Conservation (phyloP, 1,139 yeast genomes). For the Kodamaea anthophila region DNA sequence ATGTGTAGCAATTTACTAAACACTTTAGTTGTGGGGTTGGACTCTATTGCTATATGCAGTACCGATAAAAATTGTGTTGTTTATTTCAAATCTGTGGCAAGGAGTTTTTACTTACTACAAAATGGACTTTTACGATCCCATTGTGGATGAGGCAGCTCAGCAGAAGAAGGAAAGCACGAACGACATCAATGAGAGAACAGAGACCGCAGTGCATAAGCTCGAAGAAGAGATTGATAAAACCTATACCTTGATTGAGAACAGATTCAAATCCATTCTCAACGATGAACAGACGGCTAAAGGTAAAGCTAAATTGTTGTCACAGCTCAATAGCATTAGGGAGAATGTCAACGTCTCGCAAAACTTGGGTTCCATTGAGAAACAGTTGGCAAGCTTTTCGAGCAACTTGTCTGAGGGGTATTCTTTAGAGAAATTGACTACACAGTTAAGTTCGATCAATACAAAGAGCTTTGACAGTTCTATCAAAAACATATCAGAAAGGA, state of each 20-base stretch:
- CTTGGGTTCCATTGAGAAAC: conserved; percentile 25
- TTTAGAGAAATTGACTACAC: conserved; percentile 7
- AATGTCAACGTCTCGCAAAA: conserved; percentile 8
- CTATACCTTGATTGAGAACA: conserved; percentile 38
- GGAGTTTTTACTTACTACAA: neutral
- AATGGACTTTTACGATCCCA: conserved; percentile 34
- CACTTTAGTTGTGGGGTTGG: too few species aligned
- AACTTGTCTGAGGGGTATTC: conserved; percentile 7
- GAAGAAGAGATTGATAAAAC: conserved; percentile 52
- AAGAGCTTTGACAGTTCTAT: conserved; percentile 2
- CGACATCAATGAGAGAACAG: conserved; percentile 22
- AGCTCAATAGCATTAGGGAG: conserved; percentile 27
- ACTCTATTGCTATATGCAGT: too few species aligned
- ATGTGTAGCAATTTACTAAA: too few species aligned
- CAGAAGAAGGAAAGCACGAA: conserved; percentile 10
- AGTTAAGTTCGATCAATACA: conserved; percentile 5
- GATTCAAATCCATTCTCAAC: conserved; percentile 28
- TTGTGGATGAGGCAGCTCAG: conserved; percentile 15
- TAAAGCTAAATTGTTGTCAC: conserved; percentile 31
- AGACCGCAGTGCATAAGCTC: conserved; percentile 41
- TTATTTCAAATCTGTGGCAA: too few species aligned
- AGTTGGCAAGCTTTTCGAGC: conserved; percentile 13
- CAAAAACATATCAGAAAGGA: conserved; percentile 3
- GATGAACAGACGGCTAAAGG: conserved; percentile 18
- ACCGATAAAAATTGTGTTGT: too few species aligned